A percentile compares a stretch with the other conserved stretches of the same genome.
Conservation (phyloP, 148 eudicot genomes). For the Nepenthes gracilis region DNA sequence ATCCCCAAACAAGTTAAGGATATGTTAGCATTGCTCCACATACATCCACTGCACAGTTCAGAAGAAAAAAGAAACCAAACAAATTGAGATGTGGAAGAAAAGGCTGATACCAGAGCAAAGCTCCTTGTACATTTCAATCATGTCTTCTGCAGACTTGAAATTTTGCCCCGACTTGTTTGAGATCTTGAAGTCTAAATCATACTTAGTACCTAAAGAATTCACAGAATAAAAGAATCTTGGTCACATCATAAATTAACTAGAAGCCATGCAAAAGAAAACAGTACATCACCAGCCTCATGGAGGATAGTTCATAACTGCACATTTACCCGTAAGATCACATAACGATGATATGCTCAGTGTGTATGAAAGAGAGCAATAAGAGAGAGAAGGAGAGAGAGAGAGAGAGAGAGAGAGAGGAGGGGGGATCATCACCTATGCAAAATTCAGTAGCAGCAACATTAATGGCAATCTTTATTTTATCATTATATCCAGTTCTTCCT, state of each 20-base stretch:
- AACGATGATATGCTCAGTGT: neutral
- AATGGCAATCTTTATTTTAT: conserved; percentile 78
- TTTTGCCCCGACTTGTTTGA: conserved; percentile 76
- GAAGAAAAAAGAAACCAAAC: neutral
- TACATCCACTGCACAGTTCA: neutral
- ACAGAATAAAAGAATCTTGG: conserved; percentile 11
- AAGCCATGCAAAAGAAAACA: neutral
- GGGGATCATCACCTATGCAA: conserved; percentile 60
- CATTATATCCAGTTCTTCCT: conserved; percentile 67
- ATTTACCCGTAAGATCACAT: neutral
- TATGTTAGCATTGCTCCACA: neutral
- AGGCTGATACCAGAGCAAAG: conserved; percentile 59
- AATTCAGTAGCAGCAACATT: conserved; percentile 90
- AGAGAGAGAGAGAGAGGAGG: conserved; percentile 2
- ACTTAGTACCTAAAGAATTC: conserved; percentile 59
- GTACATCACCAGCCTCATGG: neutral
- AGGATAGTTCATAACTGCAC: neutral
- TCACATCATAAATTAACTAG: neutral
- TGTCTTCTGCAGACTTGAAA: conserved; percentile 84
- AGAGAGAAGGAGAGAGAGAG: neutral
- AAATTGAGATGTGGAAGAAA: conserved; percentile 1
- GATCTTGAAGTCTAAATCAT: conserved; percentile 76
- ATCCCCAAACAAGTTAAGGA: neutral
- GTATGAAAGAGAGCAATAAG: neutral
- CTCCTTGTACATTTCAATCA: conserved; percentile 82